A percentile compares a stretch with the other conserved stretches of the same genome.
Conservation (phyloP, 2,329 filamentous ascomycete genomes). For the Alternaria ethzedia region DNA sequence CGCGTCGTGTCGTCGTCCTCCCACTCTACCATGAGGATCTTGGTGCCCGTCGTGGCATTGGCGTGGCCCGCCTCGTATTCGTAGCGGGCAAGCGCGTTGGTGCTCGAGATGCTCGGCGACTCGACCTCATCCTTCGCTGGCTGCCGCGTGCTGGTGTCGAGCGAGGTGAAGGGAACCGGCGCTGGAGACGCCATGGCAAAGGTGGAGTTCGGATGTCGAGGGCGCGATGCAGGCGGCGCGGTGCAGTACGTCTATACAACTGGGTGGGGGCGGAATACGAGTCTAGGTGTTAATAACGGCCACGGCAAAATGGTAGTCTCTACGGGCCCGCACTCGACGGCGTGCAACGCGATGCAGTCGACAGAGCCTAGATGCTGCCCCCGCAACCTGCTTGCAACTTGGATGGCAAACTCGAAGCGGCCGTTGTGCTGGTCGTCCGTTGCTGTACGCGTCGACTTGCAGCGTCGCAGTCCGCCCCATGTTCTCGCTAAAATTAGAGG, state of each 20-base stretch:
- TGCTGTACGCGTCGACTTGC: slow-evolving; percentile 19
- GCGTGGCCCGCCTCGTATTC: slow-evolving; percentile 81
- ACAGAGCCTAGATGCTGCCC: slow-evolving; percentile 15
- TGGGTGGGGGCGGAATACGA: slow-evolving; percentile 41
- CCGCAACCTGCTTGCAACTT: slow-evolving; percentile 21
- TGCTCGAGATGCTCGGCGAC: slow-evolving; percentile 57
- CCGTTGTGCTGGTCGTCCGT: slow-evolving; percentile 18
- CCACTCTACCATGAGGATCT: slow-evolving; percentile 95
- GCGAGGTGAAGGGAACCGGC: slow-evolving; percentile 49
- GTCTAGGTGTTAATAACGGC: slow-evolving; percentile 39
- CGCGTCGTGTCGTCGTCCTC: slow-evolving; percentile 65
- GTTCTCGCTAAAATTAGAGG: slow-evolving; percentile 28
- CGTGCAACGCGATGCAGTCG: slow-evolving; percentile 32
- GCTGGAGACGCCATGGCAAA: slow-evolving; percentile 43
- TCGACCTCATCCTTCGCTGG: slow-evolving; percentile 50
- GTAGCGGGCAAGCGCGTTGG: slow-evolving; percentile 77
- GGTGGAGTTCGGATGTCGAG: slow-evolving; percentile 29
- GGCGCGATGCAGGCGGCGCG: slow-evolving; percentile 37
- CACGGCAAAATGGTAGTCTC: slow-evolving; percentile 38
- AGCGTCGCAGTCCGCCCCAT: slow-evolving; percentile 13
- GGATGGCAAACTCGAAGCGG: slow-evolving; percentile 14
- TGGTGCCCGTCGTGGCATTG: slow-evolving; percentile 75
- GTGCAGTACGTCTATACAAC: slow-evolving; percentile 35
- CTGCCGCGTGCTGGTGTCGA: slow-evolving; percentile 48
- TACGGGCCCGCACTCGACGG: slow-evolving; percentile 36